phyloP scores from a whole-genome alignment of 2,329 filamentous ascomycete genomes.

The Talaromyces marneffei region DNA sequence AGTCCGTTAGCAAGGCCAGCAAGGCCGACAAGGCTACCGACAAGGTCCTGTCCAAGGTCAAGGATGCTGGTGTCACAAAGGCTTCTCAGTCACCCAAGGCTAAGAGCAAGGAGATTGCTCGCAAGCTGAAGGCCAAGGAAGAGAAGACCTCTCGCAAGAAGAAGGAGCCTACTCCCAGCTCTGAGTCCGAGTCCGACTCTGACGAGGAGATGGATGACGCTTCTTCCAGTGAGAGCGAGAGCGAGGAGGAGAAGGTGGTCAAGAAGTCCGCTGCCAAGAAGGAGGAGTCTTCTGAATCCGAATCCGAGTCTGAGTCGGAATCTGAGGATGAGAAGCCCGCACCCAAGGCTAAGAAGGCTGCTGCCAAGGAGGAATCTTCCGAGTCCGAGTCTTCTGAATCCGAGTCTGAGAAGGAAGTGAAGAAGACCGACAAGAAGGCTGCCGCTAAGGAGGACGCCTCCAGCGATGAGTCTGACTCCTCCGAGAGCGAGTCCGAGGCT shows the following conservation, averaged over 20 bases:
- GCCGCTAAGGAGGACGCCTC: conserved; percentile 17
- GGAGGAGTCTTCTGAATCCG: conserved; percentile 26
- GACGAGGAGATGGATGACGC: conserved; percentile 33
- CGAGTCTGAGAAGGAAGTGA: conserved; percentile 15
- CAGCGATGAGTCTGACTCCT: conserved; percentile 22
- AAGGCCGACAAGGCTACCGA: conserved; percentile 36
- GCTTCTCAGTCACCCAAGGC: conserved; percentile 38
- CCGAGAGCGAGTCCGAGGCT: conserved; percentile 17
- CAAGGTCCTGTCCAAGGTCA: conserved; percentile 45
- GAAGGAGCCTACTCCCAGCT: conserved; percentile 37
- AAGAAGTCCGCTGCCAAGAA: conserved; percentile 29
- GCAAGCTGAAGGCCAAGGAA: conserved; percentile 27
- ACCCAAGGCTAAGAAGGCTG: conserved; percentile 18
- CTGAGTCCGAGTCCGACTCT: conserved; percentile 28
- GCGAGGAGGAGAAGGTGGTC: conserved; percentile 32
- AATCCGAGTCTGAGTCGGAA: conserved; percentile 32
- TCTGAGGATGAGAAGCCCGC: conserved; percentile 19
- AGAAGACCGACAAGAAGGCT: conserved; percentile 15
- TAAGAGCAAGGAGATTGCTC: conserved; percentile 43
- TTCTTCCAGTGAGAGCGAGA: conserved; percentile 24
- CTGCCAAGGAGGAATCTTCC: conserved; percentile 17
- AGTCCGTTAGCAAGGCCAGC: conserved; percentile 35
- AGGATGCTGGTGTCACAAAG: conserved; percentile 43
- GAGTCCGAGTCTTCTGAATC: conserved; percentile 23
- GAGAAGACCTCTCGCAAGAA: conserved; percentile 38